phyloP scores from a whole-genome alignment of 768 basidiomycete genomes.

The Tylopilus sp. region DNA sequence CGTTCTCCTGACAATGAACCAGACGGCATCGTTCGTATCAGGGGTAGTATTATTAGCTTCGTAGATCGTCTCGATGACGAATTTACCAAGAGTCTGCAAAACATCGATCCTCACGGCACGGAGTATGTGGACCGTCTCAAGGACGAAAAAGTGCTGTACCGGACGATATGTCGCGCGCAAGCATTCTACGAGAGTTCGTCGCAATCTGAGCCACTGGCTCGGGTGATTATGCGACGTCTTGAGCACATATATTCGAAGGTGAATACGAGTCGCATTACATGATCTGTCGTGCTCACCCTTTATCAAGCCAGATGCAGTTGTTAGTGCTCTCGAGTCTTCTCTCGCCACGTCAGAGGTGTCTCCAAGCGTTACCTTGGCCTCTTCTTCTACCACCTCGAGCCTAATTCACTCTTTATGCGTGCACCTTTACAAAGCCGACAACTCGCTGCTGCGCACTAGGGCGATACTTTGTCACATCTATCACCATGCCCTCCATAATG shows the following conservation, averaged over 20 bases:
- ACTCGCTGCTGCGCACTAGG: conserved; percentile 88
- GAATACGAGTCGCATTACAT: neutral
- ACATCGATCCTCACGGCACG: conserved; percentile 98
- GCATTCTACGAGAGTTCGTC: conserved; percentile 82
- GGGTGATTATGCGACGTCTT: conserved; percentile 91
- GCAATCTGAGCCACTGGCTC: conserved; percentile 74
- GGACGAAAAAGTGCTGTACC: conserved; percentile 93
- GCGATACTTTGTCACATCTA: conserved; percentile 98
- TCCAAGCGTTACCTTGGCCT: conserved; percentile 58
- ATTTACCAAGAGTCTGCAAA: conserved; percentile 95
- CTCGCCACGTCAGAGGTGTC: conserved; percentile 55
- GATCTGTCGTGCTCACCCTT: conserved; percentile 4
- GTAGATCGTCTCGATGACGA: conserved; percentile 97
- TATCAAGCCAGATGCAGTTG: conserved; percentile 83
- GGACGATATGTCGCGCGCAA: conserved; percentile 90
- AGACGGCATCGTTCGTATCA: conserved; percentile 76
- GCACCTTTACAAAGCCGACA: conserved; percentile 88
- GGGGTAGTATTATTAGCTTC: conserved; percentile 94
- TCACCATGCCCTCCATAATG: conserved; percentile 93
- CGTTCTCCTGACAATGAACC: conserved; percentile 71
- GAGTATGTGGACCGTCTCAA: conserved; percentile 97
- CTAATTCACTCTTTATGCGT: conserved; percentile 89
- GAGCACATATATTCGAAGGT: conserved; percentile 99
- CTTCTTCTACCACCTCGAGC: conserved; percentile 56
- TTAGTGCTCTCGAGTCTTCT: conserved; percentile 81